A percentile compares a stretch with the other conserved stretches of the same genome.
Conservation (phyloP, 1,139 yeast species). For the Hyphopichia khmerensis region DNA sequence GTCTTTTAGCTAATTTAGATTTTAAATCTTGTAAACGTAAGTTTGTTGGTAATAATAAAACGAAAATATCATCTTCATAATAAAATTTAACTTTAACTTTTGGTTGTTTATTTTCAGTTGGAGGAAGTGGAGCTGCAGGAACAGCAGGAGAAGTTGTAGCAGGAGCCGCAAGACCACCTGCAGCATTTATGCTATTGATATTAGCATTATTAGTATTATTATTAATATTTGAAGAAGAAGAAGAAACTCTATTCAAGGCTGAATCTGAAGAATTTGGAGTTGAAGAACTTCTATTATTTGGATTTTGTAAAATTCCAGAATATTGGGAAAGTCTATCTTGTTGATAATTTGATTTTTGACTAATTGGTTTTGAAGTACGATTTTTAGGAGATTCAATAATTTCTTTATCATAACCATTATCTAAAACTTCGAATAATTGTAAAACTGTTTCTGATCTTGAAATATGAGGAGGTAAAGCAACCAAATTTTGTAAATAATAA, state of each 20-base stretch:
- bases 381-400: slow-evolving; percentile 21
- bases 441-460: slow-evolving; percentile 70
- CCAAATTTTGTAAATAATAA: slow-evolving; percentile 72
- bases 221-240: slow-evolving; percentile 13
- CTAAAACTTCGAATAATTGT: slow-evolving; percentile 65
- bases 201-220: slow-evolving; percentile 2
- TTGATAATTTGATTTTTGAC: slow-evolving; percentile 42
- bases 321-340: slow-evolving; percentile 46
- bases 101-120: slow-evolving; percentile 12
- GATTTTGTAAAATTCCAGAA: slow-evolving; percentile 24
- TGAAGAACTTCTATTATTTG: slow-evolving; percentile 18
- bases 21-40: slow-evolving; percentile 62
- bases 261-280: slow-evolving; percentile 32
- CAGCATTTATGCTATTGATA: slow-evolving; percentile 2
- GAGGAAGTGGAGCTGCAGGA: slow-evolving; percentile 7
- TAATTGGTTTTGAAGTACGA: slow-evolving; percentile 38
- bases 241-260: slow-evolving; percentile 12
- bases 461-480: slow-evolving; percentile 75
- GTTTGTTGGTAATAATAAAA: slow-evolving; percentile 67
- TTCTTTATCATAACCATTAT: slow-evolving; percentile 60
- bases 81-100: slow-evolving; percentile 78
- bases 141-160: slow-evolving; percentile 4
- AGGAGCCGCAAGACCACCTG: slow-evolving; percentile 5
- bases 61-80: slow-evolving; percentile 88
- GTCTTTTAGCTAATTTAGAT: slow-evolving; percentile 63